phyloP scores from a whole-genome alignment of 2,329 filamentous ascomycete species.

The Lasiodiplodia gonubiensis region DNA sequence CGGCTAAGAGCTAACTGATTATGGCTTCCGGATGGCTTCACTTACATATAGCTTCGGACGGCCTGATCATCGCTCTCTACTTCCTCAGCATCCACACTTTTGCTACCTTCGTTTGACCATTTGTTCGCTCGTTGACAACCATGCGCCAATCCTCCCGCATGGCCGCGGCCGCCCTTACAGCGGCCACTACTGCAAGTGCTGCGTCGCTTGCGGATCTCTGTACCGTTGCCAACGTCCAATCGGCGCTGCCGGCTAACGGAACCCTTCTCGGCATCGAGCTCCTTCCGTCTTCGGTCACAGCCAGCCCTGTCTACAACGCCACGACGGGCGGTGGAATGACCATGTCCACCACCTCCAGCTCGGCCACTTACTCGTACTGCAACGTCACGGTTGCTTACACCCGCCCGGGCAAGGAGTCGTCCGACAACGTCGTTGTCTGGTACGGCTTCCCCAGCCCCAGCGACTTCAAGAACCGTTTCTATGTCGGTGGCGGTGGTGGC shows the following conservation, averaged over 20 bases:
- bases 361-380: conserved; percentile 45
- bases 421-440: conserved; percentile 37
- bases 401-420: conserved; percentile 46
- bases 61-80: neutral
- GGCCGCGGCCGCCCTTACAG: conserved; percentile 21
- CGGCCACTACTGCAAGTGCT: conserved; percentile 11
- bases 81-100: neutral
- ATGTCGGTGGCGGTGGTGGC: conserved; percentile 56
- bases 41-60: conserved; percentile 7
- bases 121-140: neutral
- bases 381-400: conserved; percentile 56
- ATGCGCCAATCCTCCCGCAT: conserved; percentile 30
- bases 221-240: conserved; percentile 51
- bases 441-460: conserved; percentile 53
- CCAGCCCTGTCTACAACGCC: conserved; percentile 47
- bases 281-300: conserved; percentile 50
- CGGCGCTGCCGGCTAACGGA: conserved; percentile 51
- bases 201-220: conserved; percentile 50
- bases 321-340: conserved; percentile 35
- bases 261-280: conserved; percentile 50
- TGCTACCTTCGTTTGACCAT: neutral
- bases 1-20: neutral
- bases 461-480: conserved; percentile 54
- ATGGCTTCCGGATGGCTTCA: neutral
- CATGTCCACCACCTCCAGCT: conserved; percentile 34